Conservation (phyloP, 176 grass and related monocot genomes). For the Oryza brachyantha region DNA sequence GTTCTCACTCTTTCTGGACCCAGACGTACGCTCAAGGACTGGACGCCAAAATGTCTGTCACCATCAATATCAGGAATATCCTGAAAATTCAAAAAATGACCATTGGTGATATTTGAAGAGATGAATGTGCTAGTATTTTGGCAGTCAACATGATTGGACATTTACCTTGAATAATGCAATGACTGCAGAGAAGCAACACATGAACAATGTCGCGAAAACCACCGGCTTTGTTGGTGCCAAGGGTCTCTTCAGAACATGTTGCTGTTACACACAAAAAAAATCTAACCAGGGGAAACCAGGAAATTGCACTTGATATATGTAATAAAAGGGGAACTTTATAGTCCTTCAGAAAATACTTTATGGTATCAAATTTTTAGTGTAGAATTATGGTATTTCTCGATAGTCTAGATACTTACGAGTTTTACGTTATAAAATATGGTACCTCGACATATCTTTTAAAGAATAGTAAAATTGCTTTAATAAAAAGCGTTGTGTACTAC, state of each 20-base stretch:
- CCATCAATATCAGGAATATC: constrained; percentile 89
- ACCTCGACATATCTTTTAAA: too few species aligned
- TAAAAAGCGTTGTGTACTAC: constrained; percentile 57
- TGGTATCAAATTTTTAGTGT: too few species aligned
- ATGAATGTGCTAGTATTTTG: neutral
- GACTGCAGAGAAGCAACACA: constrained; percentile 87
- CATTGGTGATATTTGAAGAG: neutral
- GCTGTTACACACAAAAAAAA: constrained; percentile 43
- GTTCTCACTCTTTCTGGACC: constrained; percentile 58
- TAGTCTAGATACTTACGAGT: too few species aligned
- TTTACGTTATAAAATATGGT: too few species aligned
- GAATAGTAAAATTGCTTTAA: too few species aligned
- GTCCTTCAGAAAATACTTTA: too few species aligned
- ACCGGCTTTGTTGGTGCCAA: constrained; percentile 54
- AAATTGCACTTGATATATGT: neutral
- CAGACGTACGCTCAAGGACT: constrained; percentile 71
- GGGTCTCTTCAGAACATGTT: constrained; percentile 74
- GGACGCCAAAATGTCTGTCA: constrained; percentile 69
- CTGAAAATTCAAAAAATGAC: constrained; percentile 29
- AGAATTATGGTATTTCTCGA: too few species aligned
- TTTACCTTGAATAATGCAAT: constrained; percentile 94
- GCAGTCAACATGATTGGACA: neutral
- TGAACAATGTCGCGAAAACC: constrained; percentile 70
- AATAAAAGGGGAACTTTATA: too few species aligned
- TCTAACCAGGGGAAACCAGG: constrained; percentile 16